Evolutionary conservation across 495 filamentous ascomycete genomes (phyloP).

Genomic region (Neohortaea acidophila): DNA sequence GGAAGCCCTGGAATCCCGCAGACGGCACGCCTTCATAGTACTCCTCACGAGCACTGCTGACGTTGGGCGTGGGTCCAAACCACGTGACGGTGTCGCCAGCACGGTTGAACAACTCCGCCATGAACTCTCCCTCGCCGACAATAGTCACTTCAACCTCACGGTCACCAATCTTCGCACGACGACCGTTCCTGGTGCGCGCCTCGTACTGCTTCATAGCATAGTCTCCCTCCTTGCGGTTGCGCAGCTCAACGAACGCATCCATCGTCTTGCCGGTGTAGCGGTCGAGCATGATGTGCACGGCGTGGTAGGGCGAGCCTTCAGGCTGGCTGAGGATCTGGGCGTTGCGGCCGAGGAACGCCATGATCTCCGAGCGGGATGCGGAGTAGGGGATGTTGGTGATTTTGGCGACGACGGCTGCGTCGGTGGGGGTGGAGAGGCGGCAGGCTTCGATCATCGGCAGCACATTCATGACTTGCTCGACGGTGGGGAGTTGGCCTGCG

Average conservation of each 20-base stretch:
- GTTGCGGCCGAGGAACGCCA: slow-evolving; percentile 54
- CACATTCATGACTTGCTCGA: slow-evolving; percentile 10
- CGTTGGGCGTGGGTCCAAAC: slow-evolving; percentile 34
- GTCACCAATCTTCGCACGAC: slow-evolving; percentile 42
- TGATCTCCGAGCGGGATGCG: slow-evolving; percentile 49
- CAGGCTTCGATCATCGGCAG: slow-evolving; percentile 18
- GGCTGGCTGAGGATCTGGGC: slow-evolving; percentile 40
- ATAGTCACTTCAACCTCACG: slow-evolving; percentile 49
- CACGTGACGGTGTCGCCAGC: slow-evolving; percentile 46
- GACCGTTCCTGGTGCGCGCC: slow-evolving; percentile 26
- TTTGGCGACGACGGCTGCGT: slow-evolving; percentile 25
- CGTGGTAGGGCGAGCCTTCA: slow-evolving; percentile 31
- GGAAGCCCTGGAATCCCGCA: slow-evolving; percentile 51
- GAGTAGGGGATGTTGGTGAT: slow-evolving; percentile 46
- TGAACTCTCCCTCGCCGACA: slow-evolving; percentile 43
- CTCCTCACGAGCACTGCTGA: slow-evolving; percentile 21
- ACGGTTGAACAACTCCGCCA: slow-evolving; percentile 53
- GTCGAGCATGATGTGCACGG: slow-evolving; percentile 76
- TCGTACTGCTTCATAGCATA: slow-evolving; percentile 36
- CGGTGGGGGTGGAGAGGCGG: slow-evolving; percentile 12
- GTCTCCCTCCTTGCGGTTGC: slow-evolving; percentile 37
- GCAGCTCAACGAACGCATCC: slow-evolving; percentile 60
- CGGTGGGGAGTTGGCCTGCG: slow-evolving; percentile 3
- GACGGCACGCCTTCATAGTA: slow-evolving; percentile 32
- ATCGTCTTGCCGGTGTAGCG: slow-evolving; percentile 61